Percentiles rank a stretch among this genome's conserved stretches.
Evolutionary conservation across 768 basidiomycete genomes (phyloP).

Genomic region (Mycena olivaceomarginata): DNA sequence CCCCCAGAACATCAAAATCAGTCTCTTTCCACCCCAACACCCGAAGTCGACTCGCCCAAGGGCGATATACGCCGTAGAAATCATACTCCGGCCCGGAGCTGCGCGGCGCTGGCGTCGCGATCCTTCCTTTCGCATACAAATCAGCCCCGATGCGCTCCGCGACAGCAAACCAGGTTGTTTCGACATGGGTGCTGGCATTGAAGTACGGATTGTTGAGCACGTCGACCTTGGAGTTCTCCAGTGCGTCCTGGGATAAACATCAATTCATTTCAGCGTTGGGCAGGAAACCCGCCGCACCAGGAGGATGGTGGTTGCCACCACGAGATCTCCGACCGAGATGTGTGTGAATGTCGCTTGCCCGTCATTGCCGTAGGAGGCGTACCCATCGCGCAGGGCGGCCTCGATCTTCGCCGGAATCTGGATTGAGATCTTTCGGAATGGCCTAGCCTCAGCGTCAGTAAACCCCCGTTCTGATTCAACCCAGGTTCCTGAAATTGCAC

Average conservation of each 20-base stretch:
- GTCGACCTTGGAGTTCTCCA: conserved; percentile 15
- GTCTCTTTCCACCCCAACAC: conserved; percentile 19
- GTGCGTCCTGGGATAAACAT: conserved; percentile 15
- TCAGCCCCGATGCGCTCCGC: conserved; percentile 6
- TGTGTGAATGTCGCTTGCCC: conserved; percentile 12
- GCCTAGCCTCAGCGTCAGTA: neutral
- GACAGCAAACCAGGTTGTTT: conserved; percentile 11
- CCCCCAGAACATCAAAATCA: conserved; percentile 9
- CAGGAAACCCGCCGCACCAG: conserved; percentile 1
- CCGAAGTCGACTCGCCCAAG: neutral
- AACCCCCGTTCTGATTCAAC: neutral
- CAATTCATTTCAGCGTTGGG: neutral
- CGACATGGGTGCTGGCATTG: conserved; percentile 19
- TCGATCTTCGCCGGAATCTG: conserved; percentile 20
- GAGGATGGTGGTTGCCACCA: conserved; percentile 10
- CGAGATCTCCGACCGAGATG: conserved; percentile 11
- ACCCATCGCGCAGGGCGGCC: conserved; percentile 11
- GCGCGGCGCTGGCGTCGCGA: conserved; percentile 11
- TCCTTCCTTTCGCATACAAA: conserved; percentile 10
- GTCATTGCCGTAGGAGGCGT: conserved; percentile 12
- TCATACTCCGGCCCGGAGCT: conserved; percentile 8
- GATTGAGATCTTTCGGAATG: conserved; percentile 19
- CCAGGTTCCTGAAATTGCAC: neutral
- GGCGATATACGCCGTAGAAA: conserved; percentile 21
- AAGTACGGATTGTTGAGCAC: conserved; percentile 23